Evolutionary conservation across 1,139 yeast genomes (phyloP), one percentile per base, ranked within the genome.

Genomic region (Eremothecium coryli): DNA sequence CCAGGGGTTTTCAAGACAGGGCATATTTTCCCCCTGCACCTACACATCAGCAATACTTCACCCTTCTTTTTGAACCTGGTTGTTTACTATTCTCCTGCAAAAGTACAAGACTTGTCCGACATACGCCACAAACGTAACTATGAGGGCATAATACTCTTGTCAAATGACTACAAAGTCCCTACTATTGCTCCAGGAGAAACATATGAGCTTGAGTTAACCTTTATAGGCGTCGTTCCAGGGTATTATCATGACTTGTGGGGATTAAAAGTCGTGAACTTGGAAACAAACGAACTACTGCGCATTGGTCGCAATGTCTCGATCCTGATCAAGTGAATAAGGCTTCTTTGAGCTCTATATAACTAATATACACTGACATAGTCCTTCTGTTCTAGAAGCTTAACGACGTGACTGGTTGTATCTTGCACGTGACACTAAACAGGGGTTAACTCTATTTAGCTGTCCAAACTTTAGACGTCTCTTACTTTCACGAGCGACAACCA

Each of bases 131-230:
- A 45, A 16, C 48, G 37, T 29, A 51, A 48, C 23, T 41, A 36
- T 23, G 52, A 52, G 29, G 57, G 60, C 2, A 42, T 57, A 2
- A 49, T 57, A 2, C 37, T 57, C 10, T 39, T 56, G 3, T 48
- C 60, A 3, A 56, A 56, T 32, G 62, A 57, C 31, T 52, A 46
- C 37, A 55, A 52, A 33, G 38, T 56, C 4, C 58, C 59, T 3
- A 35, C 50, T 3, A 44, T 56, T 8, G 44, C 41, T 6, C 51
- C 56, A 6, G 45, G 45, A 16, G 54, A 52, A 22, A 49, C 59
- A 5, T 45, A 44, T 37, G 44, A 49, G 22, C 49, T 48, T 4
- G 52, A 48, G 11, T 38, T 57, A 26, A 43, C 47, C 18, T 48
- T 55, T 29, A 47, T 56, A 14, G 57, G 53, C 2, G 44, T 56